A percentile compares a stretch with the other conserved stretches of the same genome.
Evolutionary conservation across 768 basidiomycete species (phyloP).

Genomic region (Trametes gibbosa): DNA sequence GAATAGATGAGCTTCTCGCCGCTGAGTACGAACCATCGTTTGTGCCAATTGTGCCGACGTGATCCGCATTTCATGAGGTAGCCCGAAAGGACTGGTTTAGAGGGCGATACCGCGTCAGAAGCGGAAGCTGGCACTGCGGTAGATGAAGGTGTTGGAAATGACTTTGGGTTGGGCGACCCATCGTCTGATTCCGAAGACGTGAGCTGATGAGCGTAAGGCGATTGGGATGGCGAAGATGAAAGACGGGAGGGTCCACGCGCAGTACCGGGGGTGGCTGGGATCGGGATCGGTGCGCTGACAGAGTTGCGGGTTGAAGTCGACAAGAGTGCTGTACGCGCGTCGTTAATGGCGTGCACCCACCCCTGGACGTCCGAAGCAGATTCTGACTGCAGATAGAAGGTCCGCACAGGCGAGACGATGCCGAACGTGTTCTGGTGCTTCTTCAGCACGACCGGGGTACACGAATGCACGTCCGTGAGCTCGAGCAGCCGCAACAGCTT

Average conservation of each 20-base stretch:
- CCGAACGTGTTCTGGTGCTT: constrained; percentile 88
- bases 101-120: constrained; percentile 46
- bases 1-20: constrained; percentile 86
- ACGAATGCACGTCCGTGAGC: constrained; percentile 85
- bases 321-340: constrained; percentile 62
- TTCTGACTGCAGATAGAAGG: constrained; percentile 87
- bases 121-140: constrained; percentile 25
- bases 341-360: constrained; percentile 85
- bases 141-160: constrained; percentile 46
- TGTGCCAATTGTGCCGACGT: constrained; percentile 92
- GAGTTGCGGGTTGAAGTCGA: constrained; percentile 62
- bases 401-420: constrained; percentile 84
- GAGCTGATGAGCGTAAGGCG: constrained; percentile 43
- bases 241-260: constrained; percentile 37
- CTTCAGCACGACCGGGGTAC: constrained; percentile 84
- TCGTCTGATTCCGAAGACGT: constrained; percentile 85
- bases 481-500: constrained; percentile 86
- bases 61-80: constrained; percentile 97
- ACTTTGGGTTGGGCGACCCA: constrained; percentile 46
- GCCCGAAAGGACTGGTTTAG: constrained; percentile 82
- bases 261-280: constrained; percentile 34
- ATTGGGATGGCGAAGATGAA: constrained; percentile 48
- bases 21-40: constrained; percentile 95
- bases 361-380: constrained; percentile 66
- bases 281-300: constrained; percentile 51